Evolutionary conservation across 2,329 filamentous ascomycete genomes (phyloP), one percentile per base, ranked within the genome.

Genomic region (Penicillium brevicompactum): DNA sequence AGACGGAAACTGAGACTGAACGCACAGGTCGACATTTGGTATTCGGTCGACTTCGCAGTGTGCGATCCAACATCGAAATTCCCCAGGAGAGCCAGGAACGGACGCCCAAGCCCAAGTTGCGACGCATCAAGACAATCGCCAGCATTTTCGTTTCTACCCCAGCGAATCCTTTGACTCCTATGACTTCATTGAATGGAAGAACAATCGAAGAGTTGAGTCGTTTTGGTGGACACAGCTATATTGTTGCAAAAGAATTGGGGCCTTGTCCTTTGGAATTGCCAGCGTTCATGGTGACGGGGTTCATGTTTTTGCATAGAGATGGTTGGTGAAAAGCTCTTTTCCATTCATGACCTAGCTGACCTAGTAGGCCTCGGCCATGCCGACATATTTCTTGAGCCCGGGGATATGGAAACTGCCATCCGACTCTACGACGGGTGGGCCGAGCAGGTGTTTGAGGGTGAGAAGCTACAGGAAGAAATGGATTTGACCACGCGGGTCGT

Each of bases 261-360:
- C 74, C 76, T n/a, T 65, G 65, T 11, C 64, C 68, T 4, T 62
- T 78, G 48, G 67, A 68, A 43, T 64, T 80, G 14, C 77, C 77
- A 2, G 70, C 70, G n/a, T 77, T 74, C 46, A 72, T 80, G 54
- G 76, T 76, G 32, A 74, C 75, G 27, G 72, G 70, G n/a, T 65
- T 71, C 11, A 60, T 63, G 18, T 76, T 74, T 58, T 54, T 80
- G 50, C 61, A 67, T 2, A 51, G 47, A 53, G 56, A 51, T 50
- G 53, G 60, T 66, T 42, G 16, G 58, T 55, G 30, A 31, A n/a
- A n/a, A 18, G 8, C 14, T 27, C 30, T 34, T 43, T 46, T 14
- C 46, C 53, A 44, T 31, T 57, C 43, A 55, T 55, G 37, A 22
- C 42, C 21, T 46, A 10, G 18, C 49, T 56, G 38, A 62, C 55